phyloP scores from a whole-genome alignment of 805 yeast species.

The Ogataea paraovalis region DNA sequence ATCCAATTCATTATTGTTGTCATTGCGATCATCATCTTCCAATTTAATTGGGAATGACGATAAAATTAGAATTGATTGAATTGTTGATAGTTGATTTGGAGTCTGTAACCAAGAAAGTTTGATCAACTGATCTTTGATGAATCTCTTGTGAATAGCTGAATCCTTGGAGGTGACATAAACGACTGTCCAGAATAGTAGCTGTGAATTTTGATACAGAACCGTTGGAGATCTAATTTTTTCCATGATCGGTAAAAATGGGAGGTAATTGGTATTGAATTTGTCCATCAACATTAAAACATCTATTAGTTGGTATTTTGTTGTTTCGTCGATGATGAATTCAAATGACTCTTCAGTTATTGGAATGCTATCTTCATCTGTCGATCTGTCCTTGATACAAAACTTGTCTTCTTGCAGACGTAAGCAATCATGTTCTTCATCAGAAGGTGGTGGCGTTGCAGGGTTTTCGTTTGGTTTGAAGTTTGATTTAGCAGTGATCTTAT shows the following conservation, averaged over 20 bases:
- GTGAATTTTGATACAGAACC: constrained; percentile 14
- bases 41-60: constrained; percentile 25
- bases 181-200: constrained; percentile 32
- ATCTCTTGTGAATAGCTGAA: constrained; percentile 11
- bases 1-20: constrained; percentile 17
- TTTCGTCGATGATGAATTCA: background rate
- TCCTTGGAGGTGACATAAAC: constrained; percentile 20
- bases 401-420: background rate
- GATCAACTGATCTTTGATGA: constrained; percentile 16
- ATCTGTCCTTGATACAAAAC: background rate
- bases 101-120: constrained; percentile 12
- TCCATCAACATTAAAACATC: constrained; percentile 6
- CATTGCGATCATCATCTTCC: background rate
- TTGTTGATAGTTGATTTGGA: constrained; percentile 13
- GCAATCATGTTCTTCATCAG: constrained; percentile 3
- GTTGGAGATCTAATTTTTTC: constrained; percentile 21
- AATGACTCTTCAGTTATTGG: constrained; percentile 1
- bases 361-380: background rate
- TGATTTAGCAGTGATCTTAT: background rate
- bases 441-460: constrained; percentile 11
- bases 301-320: background rate
- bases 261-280: constrained; percentile 19
- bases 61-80: constrained; percentile 25
- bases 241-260: constrained; percentile 26
- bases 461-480: background rate